phyloP scores from a whole-genome alignment of 2,329 filamentous ascomycete species.

The Ascochyta rabiei region DNA sequence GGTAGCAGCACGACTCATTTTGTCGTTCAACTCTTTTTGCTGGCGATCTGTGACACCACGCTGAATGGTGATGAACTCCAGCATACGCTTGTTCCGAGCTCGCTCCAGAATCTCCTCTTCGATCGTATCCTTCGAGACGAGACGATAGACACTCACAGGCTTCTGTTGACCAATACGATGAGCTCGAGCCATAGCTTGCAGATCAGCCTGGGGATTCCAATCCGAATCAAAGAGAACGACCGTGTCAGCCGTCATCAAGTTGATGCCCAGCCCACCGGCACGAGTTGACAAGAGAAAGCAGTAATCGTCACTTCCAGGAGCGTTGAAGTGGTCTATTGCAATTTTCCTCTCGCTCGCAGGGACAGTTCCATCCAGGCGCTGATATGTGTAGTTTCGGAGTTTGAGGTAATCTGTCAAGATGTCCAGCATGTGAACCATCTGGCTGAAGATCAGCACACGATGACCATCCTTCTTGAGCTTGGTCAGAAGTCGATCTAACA shows the following conservation, averaged over 20 bases:
- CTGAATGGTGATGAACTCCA: slow-evolving; percentile 97
- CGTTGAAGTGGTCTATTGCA: slow-evolving; percentile 98
- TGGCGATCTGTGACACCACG: slow-evolving; percentile 95
- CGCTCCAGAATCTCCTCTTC: slow-evolving; percentile 97
- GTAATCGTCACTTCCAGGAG: slow-evolving; percentile 93
- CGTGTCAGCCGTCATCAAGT: slow-evolving; percentile 97
- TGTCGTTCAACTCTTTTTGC: slow-evolving; percentile 73
- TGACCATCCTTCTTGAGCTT: slow-evolving; percentile 94
- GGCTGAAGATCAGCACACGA: slow-evolving; percentile 96
- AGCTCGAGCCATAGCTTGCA: slow-evolving; percentile 97
- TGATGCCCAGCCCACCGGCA: slow-evolving; percentile 97
- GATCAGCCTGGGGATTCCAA: slow-evolving; percentile 97
- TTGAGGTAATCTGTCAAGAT: slow-evolving; percentile 94
- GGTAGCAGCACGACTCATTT: slow-evolving; percentile 71
- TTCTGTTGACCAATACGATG: slow-evolving; percentile 97
- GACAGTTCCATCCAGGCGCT: slow-evolving; percentile 94
- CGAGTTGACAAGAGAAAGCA: slow-evolving; percentile 94
- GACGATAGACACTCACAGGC: slow-evolving; percentile 92
- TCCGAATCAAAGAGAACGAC: slow-evolving; percentile 98
- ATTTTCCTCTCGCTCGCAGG: slow-evolving; percentile 84
- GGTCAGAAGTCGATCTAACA: slow-evolving; percentile 90
- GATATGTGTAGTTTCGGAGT: slow-evolving; percentile 91
- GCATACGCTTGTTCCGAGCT: slow-evolving; percentile 93
- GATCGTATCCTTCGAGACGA: slow-evolving; percentile 97
- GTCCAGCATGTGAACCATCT: slow-evolving; percentile 99